Evolutionary conservation across 83 land plant species (phyloP).

Genomic region (Thuja plicata): DNA sequence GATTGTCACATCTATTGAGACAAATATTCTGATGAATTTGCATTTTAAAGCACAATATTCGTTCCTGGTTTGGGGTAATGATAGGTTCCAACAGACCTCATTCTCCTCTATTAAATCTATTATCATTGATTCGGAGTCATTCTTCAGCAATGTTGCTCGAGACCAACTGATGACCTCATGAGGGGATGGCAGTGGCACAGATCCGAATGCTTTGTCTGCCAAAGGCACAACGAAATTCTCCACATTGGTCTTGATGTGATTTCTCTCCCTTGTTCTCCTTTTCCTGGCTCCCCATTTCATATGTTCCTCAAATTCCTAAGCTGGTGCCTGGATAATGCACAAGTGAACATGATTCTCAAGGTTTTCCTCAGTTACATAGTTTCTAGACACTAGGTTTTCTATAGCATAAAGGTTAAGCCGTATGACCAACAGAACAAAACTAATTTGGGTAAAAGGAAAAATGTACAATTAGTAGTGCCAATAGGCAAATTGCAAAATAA

Average conservation of each 20-base stretch:
- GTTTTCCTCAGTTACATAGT: neutral
- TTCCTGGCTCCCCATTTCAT: constrained; percentile 15
- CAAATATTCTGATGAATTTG: neutral
- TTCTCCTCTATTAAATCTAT: neutral
- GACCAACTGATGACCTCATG: neutral
- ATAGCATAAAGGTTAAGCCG: neutral
- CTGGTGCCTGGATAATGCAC: neutral
- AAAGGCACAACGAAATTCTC: neutral
- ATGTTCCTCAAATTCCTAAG: neutral
- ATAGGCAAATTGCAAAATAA: neutral
- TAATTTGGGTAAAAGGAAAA: neutral
- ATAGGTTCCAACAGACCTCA: neutral
- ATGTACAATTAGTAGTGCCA: neutral
- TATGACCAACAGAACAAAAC: neutral
- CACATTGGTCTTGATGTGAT: neutral
- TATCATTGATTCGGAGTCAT: neutral
- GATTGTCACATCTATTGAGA: no score
- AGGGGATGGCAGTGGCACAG: neutral
- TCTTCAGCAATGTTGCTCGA: constrained; percentile 1
- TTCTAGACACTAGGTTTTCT: neutral
- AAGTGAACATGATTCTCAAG: neutral
- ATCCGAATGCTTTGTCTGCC: neutral
- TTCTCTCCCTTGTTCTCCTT: constrained; percentile 2
- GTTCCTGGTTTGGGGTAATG: neutral
- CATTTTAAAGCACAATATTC: neutral